Evolutionary conservation across 352 stramenopile genomes (phyloP).

Genomic region (Phytophthora ohioensis): DNA sequence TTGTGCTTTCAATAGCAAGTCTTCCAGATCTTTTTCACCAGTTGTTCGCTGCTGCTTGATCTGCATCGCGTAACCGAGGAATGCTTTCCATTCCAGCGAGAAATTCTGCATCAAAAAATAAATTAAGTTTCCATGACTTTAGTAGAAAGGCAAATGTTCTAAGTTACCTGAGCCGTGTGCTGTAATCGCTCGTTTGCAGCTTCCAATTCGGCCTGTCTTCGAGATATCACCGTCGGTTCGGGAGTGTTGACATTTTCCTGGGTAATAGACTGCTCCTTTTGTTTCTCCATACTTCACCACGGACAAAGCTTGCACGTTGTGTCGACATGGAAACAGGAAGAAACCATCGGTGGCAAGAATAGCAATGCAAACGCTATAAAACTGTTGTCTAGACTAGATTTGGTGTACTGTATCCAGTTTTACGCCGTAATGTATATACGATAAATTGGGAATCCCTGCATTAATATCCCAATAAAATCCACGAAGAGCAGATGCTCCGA

Average conservation of each 20-base stretch:
- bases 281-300: conserved; percentile 26
- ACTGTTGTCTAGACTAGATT: too few relatives aligned
- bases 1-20: conserved; percentile 61
- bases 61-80: conserved; percentile 61
- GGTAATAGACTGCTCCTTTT: conserved; percentile 17
- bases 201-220: conserved; percentile 44
- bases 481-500: not conserved
- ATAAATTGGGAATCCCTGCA: too few relatives aligned
- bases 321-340: conserved; percentile 23
- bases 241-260: conserved; percentile 11
- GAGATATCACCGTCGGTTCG: conserved; percentile 28
- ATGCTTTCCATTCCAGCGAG: conserved; percentile 66
- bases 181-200: conserved; percentile 46
- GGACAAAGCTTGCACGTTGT: not conserved
- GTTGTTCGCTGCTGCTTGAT: conserved; percentile 37
- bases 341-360: conserved; percentile 32
- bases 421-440: too few relatives aligned
- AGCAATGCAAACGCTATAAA: not conserved
- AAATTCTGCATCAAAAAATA: conserved; percentile 47
- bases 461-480: too few relatives aligned
- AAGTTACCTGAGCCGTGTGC: conserved; percentile 47
- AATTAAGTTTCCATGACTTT: not conserved
- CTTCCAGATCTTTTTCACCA: conserved; percentile 43
- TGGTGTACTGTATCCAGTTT: too few relatives aligned
- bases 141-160: not conserved